A percentile compares a stretch with the other conserved stretches of the same genome.
Conservation (phyloP, 768 basidiomycete genomes). For the Collybiopsis luxurians region DNA sequence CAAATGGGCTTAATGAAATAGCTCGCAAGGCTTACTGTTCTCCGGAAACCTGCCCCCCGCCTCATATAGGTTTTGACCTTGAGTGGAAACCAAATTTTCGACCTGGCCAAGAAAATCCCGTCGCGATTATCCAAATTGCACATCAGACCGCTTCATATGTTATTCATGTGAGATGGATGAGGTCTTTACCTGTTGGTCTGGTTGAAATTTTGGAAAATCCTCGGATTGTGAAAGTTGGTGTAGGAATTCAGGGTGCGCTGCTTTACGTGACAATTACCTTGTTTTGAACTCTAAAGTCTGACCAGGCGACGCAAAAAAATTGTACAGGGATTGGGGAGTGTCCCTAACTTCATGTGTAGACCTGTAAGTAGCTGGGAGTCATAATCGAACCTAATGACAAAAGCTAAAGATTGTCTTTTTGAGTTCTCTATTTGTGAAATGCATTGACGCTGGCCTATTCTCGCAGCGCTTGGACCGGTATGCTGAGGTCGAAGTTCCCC, state of each 20-base stretch:
- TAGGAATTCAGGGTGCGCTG: slow-evolving; percentile 65
- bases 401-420: no score
- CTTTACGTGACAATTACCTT: slow-evolving; percentile 1
- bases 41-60: slow-evolving; percentile 18
- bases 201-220: slow-evolving; percentile 48
- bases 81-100: slow-evolving; percentile 72
- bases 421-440: slow-evolving; percentile 57
- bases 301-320: slow-evolving; percentile 54
- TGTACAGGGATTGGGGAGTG: slow-evolving; percentile 48
- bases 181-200: slow-evolving; percentile 46
- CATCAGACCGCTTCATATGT: slow-evolving; percentile 53
- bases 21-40: slow-evolving; percentile 36
- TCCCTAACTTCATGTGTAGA: slow-evolving; percentile 59
- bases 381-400: no score
- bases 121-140: slow-evolving; percentile 74
- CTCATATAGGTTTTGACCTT: slow-evolving; percentile 65
- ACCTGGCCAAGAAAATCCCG: slow-evolving; percentile 62
- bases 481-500: background rate
- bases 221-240: slow-evolving; percentile 63
- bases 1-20: slow-evolving; percentile 29
- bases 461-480: slow-evolving; percentile 1
- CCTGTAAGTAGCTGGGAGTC: slow-evolving; percentile 33
- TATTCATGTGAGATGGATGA: slow-evolving; percentile 65
- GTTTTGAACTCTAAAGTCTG: background rate
- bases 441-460: slow-evolving; percentile 57